phyloP scores from a whole-genome alignment of 768 basidiomycete species.

The Pilatotrama ljubarskyi region DNA sequence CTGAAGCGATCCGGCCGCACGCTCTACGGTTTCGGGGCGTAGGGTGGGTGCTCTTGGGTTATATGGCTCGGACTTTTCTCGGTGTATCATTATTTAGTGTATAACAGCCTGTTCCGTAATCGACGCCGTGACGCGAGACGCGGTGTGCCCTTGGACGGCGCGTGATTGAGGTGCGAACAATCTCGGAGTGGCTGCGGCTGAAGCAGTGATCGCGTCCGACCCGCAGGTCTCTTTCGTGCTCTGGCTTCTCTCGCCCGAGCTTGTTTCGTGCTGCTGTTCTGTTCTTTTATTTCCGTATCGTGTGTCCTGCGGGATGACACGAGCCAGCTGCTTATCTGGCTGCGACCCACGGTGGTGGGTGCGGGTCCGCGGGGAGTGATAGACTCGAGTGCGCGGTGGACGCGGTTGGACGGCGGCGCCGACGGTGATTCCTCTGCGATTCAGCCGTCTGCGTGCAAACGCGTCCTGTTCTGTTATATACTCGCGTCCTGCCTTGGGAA shows the following conservation, averaged over 20 bases:
- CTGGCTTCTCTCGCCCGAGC: not conserved
- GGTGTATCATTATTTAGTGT: conserved; percentile 35
- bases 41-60: conserved; percentile 15
- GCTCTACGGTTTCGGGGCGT: conserved; percentile 57
- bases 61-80: conserved; percentile 26
- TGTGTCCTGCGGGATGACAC: not conserved
- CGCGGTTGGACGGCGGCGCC: not conserved
- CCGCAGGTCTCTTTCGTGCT: not conserved
- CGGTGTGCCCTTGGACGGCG: not conserved
- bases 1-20: conserved; percentile 51
- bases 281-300: not conserved
- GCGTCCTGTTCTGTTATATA: conserved; percentile 8
- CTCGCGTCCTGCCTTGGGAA: conserved; percentile 7
- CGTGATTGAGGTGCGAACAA: conserved; percentile 10
- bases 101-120: conserved; percentile 25
- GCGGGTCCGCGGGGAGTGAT: not conserved
- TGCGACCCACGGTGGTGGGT: conserved; percentile 3
- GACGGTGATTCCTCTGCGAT: conserved; percentile 25
- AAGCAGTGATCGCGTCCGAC: not conserved
- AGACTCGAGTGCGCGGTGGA: not conserved
- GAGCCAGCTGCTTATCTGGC: not conserved
- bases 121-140: not conserved
- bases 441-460: not conserved
- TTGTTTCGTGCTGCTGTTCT: not conserved
- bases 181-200: not conserved